Percentiles rank a stretch among this genome's conserved stretches.
phyloP scores from a whole-genome alignment of 2,329 filamentous ascomycete species.

The Aspergillus sp. region DNA sequence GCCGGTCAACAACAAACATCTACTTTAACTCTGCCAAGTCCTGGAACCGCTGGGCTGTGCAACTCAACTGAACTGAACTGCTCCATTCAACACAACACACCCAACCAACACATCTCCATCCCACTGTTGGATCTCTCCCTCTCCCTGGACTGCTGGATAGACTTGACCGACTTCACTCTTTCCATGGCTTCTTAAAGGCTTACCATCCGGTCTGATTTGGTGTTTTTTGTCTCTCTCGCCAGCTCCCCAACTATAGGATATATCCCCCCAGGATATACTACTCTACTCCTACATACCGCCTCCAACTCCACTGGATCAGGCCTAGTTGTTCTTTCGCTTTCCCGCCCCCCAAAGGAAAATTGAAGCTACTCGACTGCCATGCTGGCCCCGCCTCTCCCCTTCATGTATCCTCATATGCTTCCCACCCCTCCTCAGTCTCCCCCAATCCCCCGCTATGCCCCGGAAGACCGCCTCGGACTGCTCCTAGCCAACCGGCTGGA shows the following conservation, averaged over 20 bases:
- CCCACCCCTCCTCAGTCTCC: constrained; percentile 49
- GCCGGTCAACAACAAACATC: constrained; percentile 2
- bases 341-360: not conserved
- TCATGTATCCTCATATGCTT: constrained; percentile 47
- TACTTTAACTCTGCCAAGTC: constrained; percentile 1
- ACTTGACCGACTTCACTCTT: constrained; percentile 18
- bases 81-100: not conserved
- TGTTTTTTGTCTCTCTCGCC: not conserved
- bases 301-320: constrained; percentile 1
- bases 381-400: constrained; percentile 19
- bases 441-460: constrained; percentile 53
- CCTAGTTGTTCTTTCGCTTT: not conserved
- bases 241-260: not conserved
- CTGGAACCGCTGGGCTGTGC: constrained; percentile 15
- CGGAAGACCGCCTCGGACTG: constrained; percentile 83
- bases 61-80: not conserved
- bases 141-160: constrained; percentile 17
- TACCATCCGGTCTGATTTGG: constrained; percentile 13
- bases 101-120: not conserved
- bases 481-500: constrained; percentile 80
- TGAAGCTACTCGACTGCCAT: constrained; percentile 7
- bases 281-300: not conserved
- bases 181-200: constrained; percentile 24
- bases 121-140: not conserved
- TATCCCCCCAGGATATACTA: not conserved